Base-by-base conservation (phyloP, 306 rosid species). In the Prunus kanzakura region DNA sequence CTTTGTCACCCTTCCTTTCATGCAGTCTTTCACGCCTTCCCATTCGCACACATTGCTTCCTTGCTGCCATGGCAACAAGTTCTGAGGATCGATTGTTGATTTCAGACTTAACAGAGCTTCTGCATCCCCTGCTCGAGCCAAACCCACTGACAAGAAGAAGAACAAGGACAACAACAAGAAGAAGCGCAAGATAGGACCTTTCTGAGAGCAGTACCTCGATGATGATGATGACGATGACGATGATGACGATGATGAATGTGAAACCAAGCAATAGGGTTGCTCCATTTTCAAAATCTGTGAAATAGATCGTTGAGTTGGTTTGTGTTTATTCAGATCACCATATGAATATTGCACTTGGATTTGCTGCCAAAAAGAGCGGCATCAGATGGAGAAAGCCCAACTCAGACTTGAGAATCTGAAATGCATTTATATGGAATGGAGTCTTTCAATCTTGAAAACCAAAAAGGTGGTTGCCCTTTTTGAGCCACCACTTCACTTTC, bases 11-110 rank as follows among this genome's bases (percentile, higher is more conserved):
- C 88, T 89, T 10, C 99, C 99, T 46, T 82, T 69, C 74, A 62
- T 77, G 83, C 99, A 95, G 8, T 89, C 92, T 69, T 64, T 95
- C 14, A 95, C 93, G 0, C 99, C 99, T 61, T 41, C 0, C 99
- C 99, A 95, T 1, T 79, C 32, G 84, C 99, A 95, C 25, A 89
- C 84, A 3, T 86, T 79, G 75, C 67, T 67, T 72, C 83, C 89
- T 12, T 35, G 67, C 89, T 32, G 68, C 98, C 99, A 95, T 75
- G 86, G 91, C 71, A 95, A 86, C 20, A 75, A 70, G 84, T 87
- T 78, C 13, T 13, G 69, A 52, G 75, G 78, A 67, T 92, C 97
- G n/a, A 95, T 73, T 49, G 91, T 73, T 10, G 92, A 84, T 81
- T 92, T 90, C 19, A 95, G 82, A 1, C 84, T 73, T 4, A 92